Percentiles rank a stretch among this genome's conserved stretches.
These are phyloP conservation scores for Trypanosoma melophagium DNA, from an alignment of 208 protist genomes.

Conservation along the genomic window DNA sequence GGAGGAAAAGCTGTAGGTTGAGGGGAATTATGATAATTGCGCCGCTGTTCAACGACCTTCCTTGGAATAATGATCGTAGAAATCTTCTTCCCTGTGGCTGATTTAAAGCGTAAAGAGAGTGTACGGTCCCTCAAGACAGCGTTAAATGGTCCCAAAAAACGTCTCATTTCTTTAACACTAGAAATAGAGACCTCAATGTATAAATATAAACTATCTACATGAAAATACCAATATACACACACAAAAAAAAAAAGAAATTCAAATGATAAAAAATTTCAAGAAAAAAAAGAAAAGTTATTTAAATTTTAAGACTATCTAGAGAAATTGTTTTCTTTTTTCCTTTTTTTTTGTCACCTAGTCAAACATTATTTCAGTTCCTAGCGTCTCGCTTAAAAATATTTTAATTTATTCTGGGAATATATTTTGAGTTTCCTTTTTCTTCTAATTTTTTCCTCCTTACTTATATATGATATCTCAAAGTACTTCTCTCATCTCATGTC, in stretches of 20 bases:
- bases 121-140: constrained; percentile 12
- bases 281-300: too few species aligned
- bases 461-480: too few species aligned
- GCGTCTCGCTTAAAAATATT: background rate
- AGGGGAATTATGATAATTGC: constrained; percentile 23
- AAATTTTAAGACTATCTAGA: too few species aligned
- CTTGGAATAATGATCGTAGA: constrained; percentile 25
- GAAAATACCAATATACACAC: too few species aligned
- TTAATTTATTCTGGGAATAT: background rate
- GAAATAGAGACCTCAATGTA: background rate
- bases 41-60: constrained; percentile 7
- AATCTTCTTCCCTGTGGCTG: background rate
- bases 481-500: background rate
- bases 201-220: too few species aligned
- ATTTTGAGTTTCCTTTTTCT: background rate
- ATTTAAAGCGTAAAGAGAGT: constrained; percentile 18
- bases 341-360: background rate
- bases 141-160: constrained; percentile 12
- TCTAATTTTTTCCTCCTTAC: background rate
- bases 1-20: constrained; percentile 21
- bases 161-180: constrained; percentile 12
- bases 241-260: too few species aligned
- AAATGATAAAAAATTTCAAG: too few species aligned
- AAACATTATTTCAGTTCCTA: background rate
- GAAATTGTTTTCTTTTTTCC: background rate